These are phyloP conservation scores for Rhizoclosmatium globosum DNA, from an alignment of 192 early-diverging fungal species.

Conservation along the genomic window DNA sequence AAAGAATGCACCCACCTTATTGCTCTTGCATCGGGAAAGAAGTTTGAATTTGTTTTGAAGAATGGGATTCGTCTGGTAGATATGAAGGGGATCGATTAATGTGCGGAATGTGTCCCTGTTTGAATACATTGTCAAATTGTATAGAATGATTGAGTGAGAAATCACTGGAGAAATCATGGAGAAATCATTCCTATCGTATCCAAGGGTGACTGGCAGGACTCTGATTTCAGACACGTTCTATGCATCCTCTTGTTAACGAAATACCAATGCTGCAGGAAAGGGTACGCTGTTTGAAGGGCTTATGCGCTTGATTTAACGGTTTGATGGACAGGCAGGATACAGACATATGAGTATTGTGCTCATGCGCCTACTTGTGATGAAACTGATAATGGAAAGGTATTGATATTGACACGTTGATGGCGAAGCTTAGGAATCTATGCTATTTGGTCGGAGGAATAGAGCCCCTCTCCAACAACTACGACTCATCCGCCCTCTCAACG, in stretches of 20 bases:
- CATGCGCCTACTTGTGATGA: background rate
- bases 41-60: slow-evolving; percentile 43
- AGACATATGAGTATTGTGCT: no score
- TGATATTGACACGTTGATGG: no score
- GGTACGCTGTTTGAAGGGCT: slow-evolving; percentile 2
- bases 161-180: no score
- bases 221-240: background rate
- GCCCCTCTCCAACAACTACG: background rate
- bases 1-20: slow-evolving; percentile 48
- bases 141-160: background rate
- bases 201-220: no score
- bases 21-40: slow-evolving; percentile 31
- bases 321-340: slow-evolving; percentile 23
- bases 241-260: no score
- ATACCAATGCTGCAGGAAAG: background rate
- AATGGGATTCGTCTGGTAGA: slow-evolving; percentile 37
- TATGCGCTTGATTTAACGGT: background rate
- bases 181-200: no score
- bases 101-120: background rate
- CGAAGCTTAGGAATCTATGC: no score
- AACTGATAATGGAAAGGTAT: background rate
- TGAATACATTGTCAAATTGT: background rate
- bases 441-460: no score
- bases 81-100: slow-evolving; percentile 38
- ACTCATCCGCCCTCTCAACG: no score